These are phyloP conservation scores for Luvunga scandens DNA, from an alignment of 345 rosid genomes.

Conservation along the genomic window DNA sequence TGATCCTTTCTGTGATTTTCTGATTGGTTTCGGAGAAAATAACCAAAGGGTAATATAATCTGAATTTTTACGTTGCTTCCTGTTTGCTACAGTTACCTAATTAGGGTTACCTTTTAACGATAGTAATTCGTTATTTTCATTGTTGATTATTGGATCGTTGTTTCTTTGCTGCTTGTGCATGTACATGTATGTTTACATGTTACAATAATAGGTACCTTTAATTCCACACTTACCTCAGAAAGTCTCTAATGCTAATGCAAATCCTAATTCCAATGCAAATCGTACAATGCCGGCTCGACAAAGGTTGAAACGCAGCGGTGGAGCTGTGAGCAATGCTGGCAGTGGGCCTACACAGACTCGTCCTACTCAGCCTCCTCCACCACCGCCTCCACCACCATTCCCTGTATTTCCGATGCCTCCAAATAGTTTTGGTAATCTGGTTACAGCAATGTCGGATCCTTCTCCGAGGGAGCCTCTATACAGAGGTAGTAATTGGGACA, in stretches of 20 bases:
- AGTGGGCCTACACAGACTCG: conserved; percentile 32
- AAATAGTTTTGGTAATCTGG: conserved; percentile 26
- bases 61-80: neutral
- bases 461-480: conserved; percentile 35
- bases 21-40: conserved; percentile 11
- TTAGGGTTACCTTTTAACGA: neutral
- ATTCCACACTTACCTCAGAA: conserved; percentile 30
- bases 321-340: conserved; percentile 26
- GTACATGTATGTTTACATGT: neutral
- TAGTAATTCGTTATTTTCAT: neutral
- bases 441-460: conserved; percentile 33
- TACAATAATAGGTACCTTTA: conserved; percentile 28
- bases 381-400: conserved; percentile 48
- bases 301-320: conserved; percentile 36
- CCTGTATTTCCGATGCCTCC: conserved; percentile 33
- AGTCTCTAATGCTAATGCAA: conserved; percentile 31
- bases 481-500: conserved; percentile 43
- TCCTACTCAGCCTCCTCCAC: conserved; percentile 27
- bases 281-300: conserved; percentile 32
- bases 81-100: neutral
- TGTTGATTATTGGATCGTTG: neutral
- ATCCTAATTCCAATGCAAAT: conserved; percentile 30
- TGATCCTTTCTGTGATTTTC: neutral
- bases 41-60: neutral
- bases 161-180: neutral